Evolutionary conservation across 805 yeast species (phyloP).

Genomic region (Starmerella floricola): DNA sequence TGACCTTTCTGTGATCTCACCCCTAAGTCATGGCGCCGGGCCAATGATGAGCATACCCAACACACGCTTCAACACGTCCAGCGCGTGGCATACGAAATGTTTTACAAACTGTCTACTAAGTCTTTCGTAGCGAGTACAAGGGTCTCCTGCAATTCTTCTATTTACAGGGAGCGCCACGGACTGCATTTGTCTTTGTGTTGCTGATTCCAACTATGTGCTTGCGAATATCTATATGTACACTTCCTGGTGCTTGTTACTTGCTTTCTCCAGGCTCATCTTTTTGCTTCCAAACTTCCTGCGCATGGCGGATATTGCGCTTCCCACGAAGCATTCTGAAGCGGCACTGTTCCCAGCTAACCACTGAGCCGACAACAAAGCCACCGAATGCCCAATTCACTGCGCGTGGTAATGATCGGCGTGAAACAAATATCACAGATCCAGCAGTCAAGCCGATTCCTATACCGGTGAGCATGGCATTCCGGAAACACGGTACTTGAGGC

Average conservation of each 20-base stretch:
- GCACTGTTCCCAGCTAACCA: conserved; percentile 90
- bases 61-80: too few species aligned
- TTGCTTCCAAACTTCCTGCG: conserved; percentile 34
- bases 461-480: conserved; percentile 30
- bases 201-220: too few species aligned
- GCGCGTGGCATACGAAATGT: too few species aligned
- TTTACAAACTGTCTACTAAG: too few species aligned
- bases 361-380: conserved; percentile 65
- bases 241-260: too few species aligned
- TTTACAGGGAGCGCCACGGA: too few species aligned
- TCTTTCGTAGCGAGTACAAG: too few species aligned
- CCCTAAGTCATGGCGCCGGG: too few species aligned
- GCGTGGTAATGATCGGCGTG: conserved; percentile 28
- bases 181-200: too few species aligned
- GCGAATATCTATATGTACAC: not conserved
- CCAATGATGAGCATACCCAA: too few species aligned
- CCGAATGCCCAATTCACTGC: conserved; percentile 76
- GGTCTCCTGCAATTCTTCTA: too few species aligned
- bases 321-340: conserved; percentile 56
- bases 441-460: conserved; percentile 26
- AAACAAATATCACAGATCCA: conserved; percentile 23
- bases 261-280: conserved; percentile 3
- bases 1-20: too few species aligned
- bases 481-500: conserved; percentile 30
- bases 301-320: conserved; percentile 53